These are phyloP conservation scores for Tetrastigma voinierianum DNA, from an alignment of 164 flowering plant species.

Conservation along the genomic window DNA sequence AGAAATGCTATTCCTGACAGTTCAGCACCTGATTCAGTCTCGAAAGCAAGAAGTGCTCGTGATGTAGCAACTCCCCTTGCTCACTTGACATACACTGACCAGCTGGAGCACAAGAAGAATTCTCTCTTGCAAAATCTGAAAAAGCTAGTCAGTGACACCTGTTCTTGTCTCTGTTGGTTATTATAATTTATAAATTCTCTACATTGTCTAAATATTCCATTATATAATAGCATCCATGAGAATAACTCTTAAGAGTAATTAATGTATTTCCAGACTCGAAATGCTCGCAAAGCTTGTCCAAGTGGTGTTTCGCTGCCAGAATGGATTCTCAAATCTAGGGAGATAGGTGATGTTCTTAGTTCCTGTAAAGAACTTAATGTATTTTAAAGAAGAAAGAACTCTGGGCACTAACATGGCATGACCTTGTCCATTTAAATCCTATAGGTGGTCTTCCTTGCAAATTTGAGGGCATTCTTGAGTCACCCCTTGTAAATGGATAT, in stretches of 20 bases:
- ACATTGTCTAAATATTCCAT: background rate
- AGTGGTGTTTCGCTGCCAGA: conserved; percentile 71
- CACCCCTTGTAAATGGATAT: conserved; percentile 84
- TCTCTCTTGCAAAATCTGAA: conserved; percentile 66
- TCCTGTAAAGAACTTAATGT: background rate
- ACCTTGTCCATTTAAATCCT: conserved; percentile 12
- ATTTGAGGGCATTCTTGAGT: conserved; percentile 80
- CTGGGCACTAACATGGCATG: background rate
- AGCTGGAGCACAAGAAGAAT: conserved; percentile 82
- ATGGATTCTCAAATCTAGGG: conserved; percentile 84
- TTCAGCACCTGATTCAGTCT: conserved; percentile 16
- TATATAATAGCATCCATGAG: background rate
- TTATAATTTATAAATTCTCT: background rate
- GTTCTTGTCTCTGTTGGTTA: background rate
- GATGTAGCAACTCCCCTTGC: conserved; percentile 92
- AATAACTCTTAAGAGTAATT: background rate
- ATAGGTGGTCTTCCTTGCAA: conserved; percentile 94
- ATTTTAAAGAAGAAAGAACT: background rate
- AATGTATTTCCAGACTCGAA: conserved; percentile 57
- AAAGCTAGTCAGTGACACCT: conserved; percentile 54
- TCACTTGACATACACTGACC: conserved; percentile 73
- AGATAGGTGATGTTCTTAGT: conserved; percentile 54
- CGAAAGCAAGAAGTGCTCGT: conserved; percentile 61
- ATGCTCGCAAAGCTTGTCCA: conserved; percentile 94
- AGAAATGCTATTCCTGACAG: conserved; percentile 25